Base-by-base conservation (phyloP, 75 land plant species). In the Pinus taeda region DNA sequence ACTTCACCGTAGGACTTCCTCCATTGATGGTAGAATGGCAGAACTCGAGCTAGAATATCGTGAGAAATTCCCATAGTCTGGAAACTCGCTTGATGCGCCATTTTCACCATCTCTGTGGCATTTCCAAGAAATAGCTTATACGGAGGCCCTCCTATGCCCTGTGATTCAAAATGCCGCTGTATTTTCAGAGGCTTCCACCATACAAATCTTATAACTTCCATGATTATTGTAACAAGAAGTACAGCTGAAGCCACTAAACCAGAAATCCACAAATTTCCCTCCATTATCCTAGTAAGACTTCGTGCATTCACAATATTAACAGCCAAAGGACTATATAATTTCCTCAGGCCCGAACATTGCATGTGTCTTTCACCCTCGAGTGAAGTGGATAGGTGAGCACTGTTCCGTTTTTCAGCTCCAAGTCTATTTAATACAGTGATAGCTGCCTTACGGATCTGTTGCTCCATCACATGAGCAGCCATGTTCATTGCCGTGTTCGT, bases 111-210 rank as follows among this genome's bases (percentile, higher is more conserved):
- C 33, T 86, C 85, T 58, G 37, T 79, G 29, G 82, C 36, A 75
- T 88, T 83, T 13, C 86, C 91, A n/a, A 36, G 57, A 33, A 85
- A 56, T 53, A 86, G 53, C 56, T 79, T 73, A 76, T 83, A 88
- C 4, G 91, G 71, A 1, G 71, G 87, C 39, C 90, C 93, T 22
- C 55, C 29, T 37, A 88, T 69, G 45, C 91, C 93, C 60, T 91
- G 93, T 49, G 55, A 60, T 67, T 67, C 84, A 39, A 91, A 61
- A 3, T 62, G 14, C 56, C 72, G 75, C 73, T 81, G 80, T 63
- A 86, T 66, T 57, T 60, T 37, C 75, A 71, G 64, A 29, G 93
- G 93, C 49, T 66, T 81, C 74, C 75, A 80, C 90, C 90, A 88
- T 18, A 90, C 71, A 69, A 69, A 36, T 33, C 53, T 69, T 36